Evolutionary conservation across 345 rosid species (phyloP), one percentile per base, ranked within the genome.

Genomic region (Psidium friedrichsthalianum): DNA sequence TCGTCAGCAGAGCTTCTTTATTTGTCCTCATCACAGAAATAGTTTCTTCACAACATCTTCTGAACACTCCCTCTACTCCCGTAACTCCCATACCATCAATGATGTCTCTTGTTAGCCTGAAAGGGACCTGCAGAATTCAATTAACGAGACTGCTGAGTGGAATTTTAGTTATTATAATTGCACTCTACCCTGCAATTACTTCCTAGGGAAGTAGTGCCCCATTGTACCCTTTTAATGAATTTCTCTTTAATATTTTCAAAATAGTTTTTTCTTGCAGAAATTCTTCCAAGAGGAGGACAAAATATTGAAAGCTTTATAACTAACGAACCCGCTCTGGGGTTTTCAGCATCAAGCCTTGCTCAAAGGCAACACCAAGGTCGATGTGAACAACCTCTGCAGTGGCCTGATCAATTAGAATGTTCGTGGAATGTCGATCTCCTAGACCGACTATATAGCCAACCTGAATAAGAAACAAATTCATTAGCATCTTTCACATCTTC

Each of bases 321-420:
- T 55, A 90, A 87, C 90, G 57, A 86, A 95, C 99, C 95, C 96
- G 89, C 91, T 97, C 98, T 55, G 99, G 99, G 36, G 98, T 95
- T 92, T 97, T 95, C 82, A 97, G 98, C 98, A 94, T 95, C 90
- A 97, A 89, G 86, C 99, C 99, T 90, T 97, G 99, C 86, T 97
- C 99, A 88, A 97, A 97, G 52, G 99, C 99, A 87, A 97, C 99
- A 87, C 99, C 98, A 87, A 97, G 98, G 93, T 97, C 99, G 83
- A 97, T 96, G 90, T 97, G 99, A 87, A 97, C 94, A 90, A 97
- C 99, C 94, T 95, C 98, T 87, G 99, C 99, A n/a, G 98, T 94
- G 82, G 94, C 94, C 90, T 97, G 98, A 90, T 97, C 99, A 69
- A 97, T 95, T 89, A 95, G 89, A 85, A 97, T 93, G 90, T 97